phyloP scores from a whole-genome alignment of 805 yeast species.

The Debaryomyces maramus region DNA sequence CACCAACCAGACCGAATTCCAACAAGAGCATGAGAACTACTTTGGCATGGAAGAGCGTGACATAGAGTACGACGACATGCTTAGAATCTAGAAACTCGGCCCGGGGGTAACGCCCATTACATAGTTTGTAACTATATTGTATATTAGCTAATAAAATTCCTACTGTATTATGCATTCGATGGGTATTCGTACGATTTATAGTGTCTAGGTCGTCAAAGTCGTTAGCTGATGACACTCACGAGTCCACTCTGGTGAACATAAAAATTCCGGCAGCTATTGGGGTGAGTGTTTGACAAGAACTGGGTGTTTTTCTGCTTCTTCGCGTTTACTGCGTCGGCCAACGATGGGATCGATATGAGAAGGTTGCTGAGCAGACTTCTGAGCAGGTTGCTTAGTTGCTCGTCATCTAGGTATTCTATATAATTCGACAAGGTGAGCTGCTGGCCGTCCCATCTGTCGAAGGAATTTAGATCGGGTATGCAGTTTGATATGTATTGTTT shows the following conservation, averaged over 20 bases:
- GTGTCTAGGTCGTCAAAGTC: no score
- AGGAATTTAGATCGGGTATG: conserved; percentile 38
- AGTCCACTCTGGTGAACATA: no score
- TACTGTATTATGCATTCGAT: neutral
- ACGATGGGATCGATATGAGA: no score
- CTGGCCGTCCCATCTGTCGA: conserved; percentile 35
- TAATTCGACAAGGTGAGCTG: conserved; percentile 21
- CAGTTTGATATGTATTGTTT: conserved; percentile 39
- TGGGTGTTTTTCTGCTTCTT: no score
- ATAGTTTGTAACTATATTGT: conserved; percentile 1
- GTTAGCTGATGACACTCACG: no score
- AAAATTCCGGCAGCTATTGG: no score
- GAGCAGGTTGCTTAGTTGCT: no score
- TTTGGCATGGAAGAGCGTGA: conserved; percentile 33
- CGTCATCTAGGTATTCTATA: conserved; percentile 8
- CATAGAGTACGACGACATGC: conserved; percentile 11
- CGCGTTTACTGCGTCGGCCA: no score
- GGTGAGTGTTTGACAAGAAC: no score
- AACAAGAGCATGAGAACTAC: conserved; percentile 37
- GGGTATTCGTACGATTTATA: no score
- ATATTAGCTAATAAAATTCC: conserved; percentile 3
- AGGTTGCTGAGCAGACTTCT: no score
- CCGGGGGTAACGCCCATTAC: neutral
- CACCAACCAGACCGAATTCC: conserved; percentile 15
- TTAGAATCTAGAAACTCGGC: conserved; percentile 3